These are phyloP conservation scores for Populus euphratica DNA, from an alignment of 345 rosid species.

Conservation along the genomic window DNA sequence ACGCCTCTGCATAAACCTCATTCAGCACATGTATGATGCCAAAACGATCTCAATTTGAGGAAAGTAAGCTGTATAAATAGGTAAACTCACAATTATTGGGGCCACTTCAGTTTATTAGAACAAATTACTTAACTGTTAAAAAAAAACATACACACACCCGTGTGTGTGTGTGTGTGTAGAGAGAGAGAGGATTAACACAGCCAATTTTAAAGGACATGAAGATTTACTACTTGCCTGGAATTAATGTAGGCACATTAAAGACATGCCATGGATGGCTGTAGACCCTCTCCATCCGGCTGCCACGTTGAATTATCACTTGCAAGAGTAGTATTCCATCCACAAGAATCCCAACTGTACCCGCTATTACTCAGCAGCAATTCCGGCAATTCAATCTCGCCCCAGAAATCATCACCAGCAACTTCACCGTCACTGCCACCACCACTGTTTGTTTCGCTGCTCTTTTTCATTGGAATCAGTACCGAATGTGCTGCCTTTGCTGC, in stretches of 20 bases:
- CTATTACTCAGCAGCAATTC: constrained; percentile 37
- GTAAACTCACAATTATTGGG: neutral
- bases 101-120: neutral
- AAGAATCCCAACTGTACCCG: constrained; percentile 33
- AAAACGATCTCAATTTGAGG: neutral
- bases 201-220: neutral
- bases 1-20: neutral
- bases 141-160: no score
- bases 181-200: no score
- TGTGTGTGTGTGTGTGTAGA: no score
- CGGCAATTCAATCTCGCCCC: constrained; percentile 76
- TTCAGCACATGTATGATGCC: neutral
- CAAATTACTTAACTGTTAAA: neutral
- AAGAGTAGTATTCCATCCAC: constrained; percentile 28
- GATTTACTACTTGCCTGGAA: neutral
- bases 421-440: constrained; percentile 3
- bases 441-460: constrained; percentile 4
- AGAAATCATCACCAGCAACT: constrained; percentile 49
- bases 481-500: constrained; percentile 69
- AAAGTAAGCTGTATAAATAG: neutral
- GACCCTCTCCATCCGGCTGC: constrained; percentile 49
- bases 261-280: constrained; percentile 45
- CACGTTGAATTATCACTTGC: constrained; percentile 41
- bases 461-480: constrained; percentile 16
- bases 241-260: constrained; percentile 18